Conservation (phyloP, 2,329 filamentous ascomycete species). For the Penicillium sp. region DNA sequence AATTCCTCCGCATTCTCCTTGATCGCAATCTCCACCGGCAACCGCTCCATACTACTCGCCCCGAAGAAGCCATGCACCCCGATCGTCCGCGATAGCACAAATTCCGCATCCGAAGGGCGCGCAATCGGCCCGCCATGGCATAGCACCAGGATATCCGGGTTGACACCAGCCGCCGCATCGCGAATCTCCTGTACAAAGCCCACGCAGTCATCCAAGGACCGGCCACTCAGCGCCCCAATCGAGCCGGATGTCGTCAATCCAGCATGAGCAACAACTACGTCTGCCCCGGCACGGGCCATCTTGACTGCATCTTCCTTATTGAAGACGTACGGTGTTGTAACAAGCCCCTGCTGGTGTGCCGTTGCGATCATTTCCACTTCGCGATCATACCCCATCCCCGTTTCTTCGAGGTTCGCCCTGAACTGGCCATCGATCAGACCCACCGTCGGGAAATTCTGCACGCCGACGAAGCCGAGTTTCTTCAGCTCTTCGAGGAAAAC, state of each 20-base stretch:
- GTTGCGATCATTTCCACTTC: constrained; percentile 63
- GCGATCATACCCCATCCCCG: constrained; percentile 62
- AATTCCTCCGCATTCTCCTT: constrained; percentile 54
- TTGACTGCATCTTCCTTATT: constrained; percentile 55
- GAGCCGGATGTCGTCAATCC: constrained; percentile 61
- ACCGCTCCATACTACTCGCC: constrained; percentile 63
- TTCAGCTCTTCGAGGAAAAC: constrained; percentile 58
- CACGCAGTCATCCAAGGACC: constrained; percentile 62
- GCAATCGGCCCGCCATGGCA: constrained; percentile 68
- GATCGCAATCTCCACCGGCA: constrained; percentile 65
- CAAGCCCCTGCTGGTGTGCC: constrained; percentile 56
- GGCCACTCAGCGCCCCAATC: constrained; percentile 60
- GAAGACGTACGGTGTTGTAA: constrained; percentile 69
- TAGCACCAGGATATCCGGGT: constrained; percentile 59
- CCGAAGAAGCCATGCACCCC: constrained; percentile 70
- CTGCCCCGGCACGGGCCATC: constrained; percentile 63
- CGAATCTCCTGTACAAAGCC: constrained; percentile 58
- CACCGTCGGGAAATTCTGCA: constrained; percentile 71
- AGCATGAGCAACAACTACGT: constrained; percentile 65
- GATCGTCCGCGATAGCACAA: constrained; percentile 56
- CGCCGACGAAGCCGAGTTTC: constrained; percentile 61
- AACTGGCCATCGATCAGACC: constrained; percentile 66
- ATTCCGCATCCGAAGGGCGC: constrained; percentile 58
- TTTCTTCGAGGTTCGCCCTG: constrained; percentile 64
- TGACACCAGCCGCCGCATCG: constrained; percentile 55